Conservation (phyloP, 2,329 filamentous ascomycete species). For the Colletotrichum liaoningense region DNA sequence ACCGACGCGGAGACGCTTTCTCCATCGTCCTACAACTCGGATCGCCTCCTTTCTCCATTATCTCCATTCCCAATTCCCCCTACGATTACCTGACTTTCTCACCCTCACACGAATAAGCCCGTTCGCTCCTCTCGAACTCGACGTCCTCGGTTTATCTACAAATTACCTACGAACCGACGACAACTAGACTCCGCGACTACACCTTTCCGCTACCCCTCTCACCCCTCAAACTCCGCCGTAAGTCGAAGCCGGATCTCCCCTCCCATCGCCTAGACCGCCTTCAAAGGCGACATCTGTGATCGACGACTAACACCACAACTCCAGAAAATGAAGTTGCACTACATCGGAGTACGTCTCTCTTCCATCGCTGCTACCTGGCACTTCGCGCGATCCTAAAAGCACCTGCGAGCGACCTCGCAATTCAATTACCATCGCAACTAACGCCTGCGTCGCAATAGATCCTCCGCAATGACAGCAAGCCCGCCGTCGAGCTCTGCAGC, state of each 20-base stretch:
- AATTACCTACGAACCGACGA: not conserved
- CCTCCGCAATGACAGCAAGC: constrained; percentile 82
- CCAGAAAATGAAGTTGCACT: constrained; percentile 84
- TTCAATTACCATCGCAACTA: constrained; percentile 12
- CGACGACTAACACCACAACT: constrained; percentile 9
- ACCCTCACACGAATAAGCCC: constrained; percentile 3
- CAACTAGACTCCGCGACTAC: not conserved
- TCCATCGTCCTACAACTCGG: constrained; percentile 19
- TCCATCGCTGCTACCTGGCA: constrained; percentile 38
- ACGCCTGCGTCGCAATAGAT: constrained; percentile 63
- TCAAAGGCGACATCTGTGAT: not conserved
- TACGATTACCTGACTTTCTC: not conserved
- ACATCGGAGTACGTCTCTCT: constrained; percentile 78
- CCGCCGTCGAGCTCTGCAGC: constrained; percentile 79
- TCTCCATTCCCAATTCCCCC: constrained; percentile 5
- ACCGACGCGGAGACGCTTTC: constrained; percentile 30
- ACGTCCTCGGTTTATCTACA: not conserved
- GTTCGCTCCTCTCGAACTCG: not conserved
- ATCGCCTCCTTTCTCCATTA: constrained; percentile 25
- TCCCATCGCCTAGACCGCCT: constrained; percentile 16
- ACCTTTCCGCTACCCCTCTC: not conserved
- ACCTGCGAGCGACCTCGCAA: not conserved
- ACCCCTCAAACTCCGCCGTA: constrained; percentile 28
- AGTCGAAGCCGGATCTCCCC: constrained; percentile 14
- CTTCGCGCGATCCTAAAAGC: not conserved